Evolutionary conservation across 1,284 basidiomycete species (phyloP), one percentile per base, ranked within the genome.

Genomic region (Ceratobasidium theobromae): DNA sequence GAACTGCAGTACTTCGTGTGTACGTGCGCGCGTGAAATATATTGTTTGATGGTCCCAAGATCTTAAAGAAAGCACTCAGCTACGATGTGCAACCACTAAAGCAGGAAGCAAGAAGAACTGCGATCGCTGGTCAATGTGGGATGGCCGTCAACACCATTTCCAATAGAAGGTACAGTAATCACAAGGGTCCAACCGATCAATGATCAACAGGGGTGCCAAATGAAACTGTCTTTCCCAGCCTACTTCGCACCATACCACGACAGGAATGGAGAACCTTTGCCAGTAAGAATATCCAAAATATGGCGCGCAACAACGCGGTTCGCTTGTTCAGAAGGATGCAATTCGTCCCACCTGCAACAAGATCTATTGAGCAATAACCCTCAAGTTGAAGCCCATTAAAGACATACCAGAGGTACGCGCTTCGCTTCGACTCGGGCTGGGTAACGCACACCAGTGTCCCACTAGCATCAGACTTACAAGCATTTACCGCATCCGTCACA

Each of bases 401-500:
- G 28, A 62, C 60, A 3, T 55, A 68, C 67, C 67, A 65, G 46
- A 65, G 62, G 23, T 68, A 54, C 21, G 54, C 38, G 41, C 57
- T 53, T 30, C 64, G 16, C 45, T 38, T 40, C 30, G 41, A 54
- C 9, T 51, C 12, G 14, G 60, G 60, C 25, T 65, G 60, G 18
- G 60, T 53, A 1, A 54, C 53, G 48, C 53, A 62, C 16, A 45
- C 53, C 9, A 65, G 67, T 12, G 67, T 53, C 6, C 23, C 21
- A 78, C 76, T 52, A 76, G 62, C 73, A 78, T 83, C 4, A 71
- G 65, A 72, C 16, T 76, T 72, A 55, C 77, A 78, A 5, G 75
- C 69, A 12, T 73, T 51, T 40, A 83, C 77, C 69, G 82, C 84
- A 1, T 82, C 82, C 0, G 82, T 85, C 8, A 80, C 78, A 70